phyloP scores from a whole-genome alignment of 306 rosid genomes.

The Ammopiptanthus mongolicus region DNA sequence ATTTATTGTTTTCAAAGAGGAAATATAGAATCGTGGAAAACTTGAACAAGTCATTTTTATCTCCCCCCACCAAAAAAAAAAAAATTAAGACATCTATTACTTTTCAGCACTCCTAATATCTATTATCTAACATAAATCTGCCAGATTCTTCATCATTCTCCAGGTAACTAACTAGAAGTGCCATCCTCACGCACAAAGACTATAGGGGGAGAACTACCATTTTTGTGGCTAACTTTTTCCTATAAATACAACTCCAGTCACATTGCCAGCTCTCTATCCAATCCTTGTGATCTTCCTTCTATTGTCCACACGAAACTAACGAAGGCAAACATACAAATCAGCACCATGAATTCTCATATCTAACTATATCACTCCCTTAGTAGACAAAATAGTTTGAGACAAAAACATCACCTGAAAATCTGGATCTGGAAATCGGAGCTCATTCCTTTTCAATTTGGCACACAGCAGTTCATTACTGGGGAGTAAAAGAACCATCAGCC shows the following conservation, averaged over 20 bases:
- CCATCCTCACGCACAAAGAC: not conserved
- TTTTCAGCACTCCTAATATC: not conserved
- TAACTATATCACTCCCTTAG: conserved; percentile 17
- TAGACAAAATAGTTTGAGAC: conserved; percentile 4
- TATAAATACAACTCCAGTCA: not conserved
- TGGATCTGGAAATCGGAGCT: conserved; percentile 19
- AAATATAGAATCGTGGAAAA: not conserved
- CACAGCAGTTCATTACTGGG: conserved; percentile 20
- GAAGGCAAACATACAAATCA: conserved; percentile 14
- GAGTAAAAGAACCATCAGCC: conserved; percentile 19
- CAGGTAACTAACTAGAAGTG: conserved; percentile 11
- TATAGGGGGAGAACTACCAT: not conserved
- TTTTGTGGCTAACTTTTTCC: not conserved
- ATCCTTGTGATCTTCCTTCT: conserved; percentile 15
- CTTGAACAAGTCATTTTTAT: not conserved
- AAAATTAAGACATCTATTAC: not conserved
- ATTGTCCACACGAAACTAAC: conserved; percentile 21
- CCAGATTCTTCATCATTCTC: conserved; percentile 10
- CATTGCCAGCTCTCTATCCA: conserved; percentile 16
- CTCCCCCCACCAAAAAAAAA: not conserved
- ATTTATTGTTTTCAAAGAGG: not conserved
- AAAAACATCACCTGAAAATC: conserved; percentile 28
- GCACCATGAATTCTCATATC: conserved; percentile 10
- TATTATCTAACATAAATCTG: not conserved
- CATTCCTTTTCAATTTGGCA: conserved; percentile 23